Conservation (phyloP, 805 yeast species). For the Schwanniomyces yamadae region DNA sequence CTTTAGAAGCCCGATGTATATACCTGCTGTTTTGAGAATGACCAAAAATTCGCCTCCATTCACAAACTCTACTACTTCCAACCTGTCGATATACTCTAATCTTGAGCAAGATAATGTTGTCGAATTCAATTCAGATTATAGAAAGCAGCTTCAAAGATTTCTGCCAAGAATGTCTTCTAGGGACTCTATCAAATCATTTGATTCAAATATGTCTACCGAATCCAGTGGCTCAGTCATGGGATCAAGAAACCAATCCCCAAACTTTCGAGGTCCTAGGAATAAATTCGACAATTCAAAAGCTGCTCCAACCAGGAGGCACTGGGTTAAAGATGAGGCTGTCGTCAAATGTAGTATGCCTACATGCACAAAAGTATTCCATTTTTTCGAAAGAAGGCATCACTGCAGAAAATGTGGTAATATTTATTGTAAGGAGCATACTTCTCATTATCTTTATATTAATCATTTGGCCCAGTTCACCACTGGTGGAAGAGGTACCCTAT, state of each 20-base stretch:
- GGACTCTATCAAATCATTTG: constrained; percentile 30
- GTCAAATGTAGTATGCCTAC: constrained; percentile 53
- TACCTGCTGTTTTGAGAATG: constrained; percentile 81
- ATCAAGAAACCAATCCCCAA: constrained; percentile 8
- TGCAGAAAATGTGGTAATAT: constrained; percentile 85
- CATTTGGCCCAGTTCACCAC: constrained; percentile 62
- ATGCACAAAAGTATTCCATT: constrained; percentile 70
- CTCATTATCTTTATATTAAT: constrained; percentile 54
- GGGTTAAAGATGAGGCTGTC: constrained; percentile 72
- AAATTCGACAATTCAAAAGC: constrained; percentile 26
- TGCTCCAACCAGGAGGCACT: constrained; percentile 60
- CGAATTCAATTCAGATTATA: neutral
- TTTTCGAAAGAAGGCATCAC: constrained; percentile 78
- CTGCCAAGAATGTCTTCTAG: constrained; percentile 3
- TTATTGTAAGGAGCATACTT: constrained; percentile 68
- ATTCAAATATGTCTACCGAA: constrained; percentile 30
- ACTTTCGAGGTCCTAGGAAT: constrained; percentile 10
- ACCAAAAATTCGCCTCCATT: constrained; percentile 11
- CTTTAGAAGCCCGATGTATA: constrained; percentile 81
- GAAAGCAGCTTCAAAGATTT: constrained; percentile 4
- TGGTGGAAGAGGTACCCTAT: constrained; percentile 64
- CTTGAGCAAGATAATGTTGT: constrained; percentile 1
- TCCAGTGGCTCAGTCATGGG: constrained; percentile 13
- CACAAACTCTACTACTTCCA: neutral
- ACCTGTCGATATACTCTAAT: neutral